Base-by-base conservation (phyloP, 2,329 filamentous ascomycete species). In the Dichotomopilus funicola region DNA sequence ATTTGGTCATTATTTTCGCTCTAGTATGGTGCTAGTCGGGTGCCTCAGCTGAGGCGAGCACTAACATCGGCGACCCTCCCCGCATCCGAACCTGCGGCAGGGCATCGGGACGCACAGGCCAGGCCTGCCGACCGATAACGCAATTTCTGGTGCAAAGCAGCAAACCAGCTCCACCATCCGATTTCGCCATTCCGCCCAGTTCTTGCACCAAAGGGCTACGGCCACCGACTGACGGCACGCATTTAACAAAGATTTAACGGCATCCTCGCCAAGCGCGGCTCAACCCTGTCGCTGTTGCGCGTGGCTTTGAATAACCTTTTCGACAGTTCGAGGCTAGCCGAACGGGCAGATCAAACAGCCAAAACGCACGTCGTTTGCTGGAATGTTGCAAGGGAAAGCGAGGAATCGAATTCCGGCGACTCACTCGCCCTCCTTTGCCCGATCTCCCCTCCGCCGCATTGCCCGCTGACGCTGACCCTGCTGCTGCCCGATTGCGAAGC, bases 61-160 rank as follows among this genome's bases (percentile, higher is more conserved):
- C 53, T 62, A 64, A 60, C 61, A 61, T 48, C 1, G 5, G 57
- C 35, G 37, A 62, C 58, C 57, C 40, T 62, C 56, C 55, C 63
- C 58, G 58, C 61, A 60, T 47, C 54, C 56, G 47, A 53, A 49
- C 34, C 36, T 49, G 34, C 49, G 55, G 36, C 36, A 45, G 58
- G 55, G 36, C 36, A 45, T 56, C 49, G 55, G 46, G 51, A 36
- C 50, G 57, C 58, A 48, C 45, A 31, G 56, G 49, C 56, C 61
- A 61, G 41, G 45, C 49, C 47, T 27, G 44, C 56, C 50, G 58
- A 48, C 61, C 13, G 62, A 66, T 65, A 65, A 65, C 65, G 65
- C 65, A 59, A 66, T 66, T 63, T 54, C 51, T 57, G 55, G 60
- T 44, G 53, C 50, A 63, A 65, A 65, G 62, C 59, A 63, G 40